Percentiles rank a stretch among this genome's conserved stretches.
These are phyloP conservation scores for Apiospora malaysiana DNA, from an alignment of 2,329 filamentous ascomycete genomes.

Conservation along the genomic window DNA sequence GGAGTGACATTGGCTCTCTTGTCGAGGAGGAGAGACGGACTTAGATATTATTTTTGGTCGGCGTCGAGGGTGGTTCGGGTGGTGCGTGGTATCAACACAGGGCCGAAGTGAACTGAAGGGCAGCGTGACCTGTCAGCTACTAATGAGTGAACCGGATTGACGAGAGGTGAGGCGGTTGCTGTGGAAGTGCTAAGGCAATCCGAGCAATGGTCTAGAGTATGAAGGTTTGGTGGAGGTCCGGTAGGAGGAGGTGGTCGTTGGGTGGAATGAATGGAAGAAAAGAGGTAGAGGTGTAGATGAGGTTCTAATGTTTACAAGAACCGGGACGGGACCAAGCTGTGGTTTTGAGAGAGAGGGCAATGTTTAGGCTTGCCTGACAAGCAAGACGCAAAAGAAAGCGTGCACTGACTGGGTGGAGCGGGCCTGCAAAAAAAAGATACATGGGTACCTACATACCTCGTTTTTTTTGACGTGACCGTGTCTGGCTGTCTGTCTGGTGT, in stretches of 20 bases:
- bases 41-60: constrained; percentile 16
- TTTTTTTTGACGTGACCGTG: constrained; percentile 16
- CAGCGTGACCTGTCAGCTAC: constrained; percentile 17
- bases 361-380: constrained; percentile 17
- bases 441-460: neutral
- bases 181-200: constrained; percentile 16
- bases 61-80: neutral
- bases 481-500: neutral
- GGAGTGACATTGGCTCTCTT: constrained; percentile 3
- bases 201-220: constrained; percentile 9
- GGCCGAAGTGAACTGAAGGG: neutral
- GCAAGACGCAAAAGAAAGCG: constrained; percentile 17
- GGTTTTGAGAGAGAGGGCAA: constrained; percentile 19
- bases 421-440: constrained; percentile 15
- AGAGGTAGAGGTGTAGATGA: constrained; percentile 13
- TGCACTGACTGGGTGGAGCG: constrained; percentile 8
- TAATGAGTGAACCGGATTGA: constrained; percentile 15
- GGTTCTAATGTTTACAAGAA: constrained; percentile 19
- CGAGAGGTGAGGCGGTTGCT: constrained; percentile 5
- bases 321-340: constrained; percentile 14
- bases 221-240: constrained; percentile 15
- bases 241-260: constrained; percentile 12
- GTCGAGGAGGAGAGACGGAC: constrained; percentile 3
- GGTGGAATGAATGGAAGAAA: constrained; percentile 18
- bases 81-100: constrained; percentile 7